Percentiles rank a stretch among this genome's conserved stretches.
phyloP scores from a whole-genome alignment of 208 protist genomes.

The Porcisia hertigi region DNA sequence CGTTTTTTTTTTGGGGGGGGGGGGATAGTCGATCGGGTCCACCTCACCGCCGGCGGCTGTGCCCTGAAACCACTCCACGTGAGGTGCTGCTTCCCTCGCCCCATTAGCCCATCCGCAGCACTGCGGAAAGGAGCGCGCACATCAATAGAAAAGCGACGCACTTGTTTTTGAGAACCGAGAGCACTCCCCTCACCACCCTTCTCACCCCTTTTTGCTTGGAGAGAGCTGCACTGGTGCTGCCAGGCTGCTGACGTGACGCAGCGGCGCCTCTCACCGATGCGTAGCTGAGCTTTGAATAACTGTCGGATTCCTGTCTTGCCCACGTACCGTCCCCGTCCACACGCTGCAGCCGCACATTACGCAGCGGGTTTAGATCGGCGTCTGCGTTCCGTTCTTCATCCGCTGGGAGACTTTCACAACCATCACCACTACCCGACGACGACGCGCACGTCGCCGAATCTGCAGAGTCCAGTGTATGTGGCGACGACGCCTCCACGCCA shows the following conservation, averaged over 20 bases:
- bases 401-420: background rate
- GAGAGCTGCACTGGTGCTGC: background rate
- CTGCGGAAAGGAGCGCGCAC: conserved; percentile 19
- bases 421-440: background rate
- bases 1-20: background rate
- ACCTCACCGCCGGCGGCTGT: background rate
- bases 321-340: background rate
- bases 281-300: background rate
- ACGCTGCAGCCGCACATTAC: conserved; percentile 22
- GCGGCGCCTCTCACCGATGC: background rate
- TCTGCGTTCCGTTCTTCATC: background rate
- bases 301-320: background rate
- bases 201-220: conserved; percentile 1
- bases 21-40: background rate
- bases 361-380: conserved; percentile 13
- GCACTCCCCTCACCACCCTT: background rate
- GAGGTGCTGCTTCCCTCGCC: background rate
- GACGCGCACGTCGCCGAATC: background rate
- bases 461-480: background rate
- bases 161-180: conserved; percentile 10
- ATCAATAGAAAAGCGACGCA: conserved; percentile 28
- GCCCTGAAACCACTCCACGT: background rate
- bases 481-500: background rate
- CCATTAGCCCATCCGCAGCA: conserved; percentile 32
- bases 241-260: background rate